Conservation (phyloP, 345 rosid genomes). For the Camelina neglecta region DNA sequence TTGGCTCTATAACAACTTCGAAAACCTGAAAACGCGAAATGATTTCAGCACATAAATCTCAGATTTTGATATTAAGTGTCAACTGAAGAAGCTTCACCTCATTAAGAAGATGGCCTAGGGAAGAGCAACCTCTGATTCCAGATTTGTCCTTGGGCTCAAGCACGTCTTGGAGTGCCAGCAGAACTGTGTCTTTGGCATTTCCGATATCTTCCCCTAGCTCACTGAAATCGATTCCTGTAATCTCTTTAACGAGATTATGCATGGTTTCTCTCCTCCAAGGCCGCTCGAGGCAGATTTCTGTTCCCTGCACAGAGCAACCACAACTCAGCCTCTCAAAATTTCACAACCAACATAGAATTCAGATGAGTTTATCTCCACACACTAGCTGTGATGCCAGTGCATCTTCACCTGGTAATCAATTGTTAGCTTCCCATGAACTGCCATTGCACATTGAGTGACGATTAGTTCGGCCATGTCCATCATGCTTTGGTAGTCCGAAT, state of each 20-base stretch:
- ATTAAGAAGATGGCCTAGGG: constrained; percentile 85
- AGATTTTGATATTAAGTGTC: background rate
- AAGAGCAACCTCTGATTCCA: constrained; percentile 70
- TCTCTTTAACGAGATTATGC: constrained; percentile 91
- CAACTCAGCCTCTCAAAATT: constrained; percentile 27
- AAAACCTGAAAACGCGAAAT: constrained; percentile 61
- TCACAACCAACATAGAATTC: background rate
- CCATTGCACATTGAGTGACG: constrained; percentile 81
- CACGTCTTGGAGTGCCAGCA: constrained; percentile 56
- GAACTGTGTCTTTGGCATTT: constrained; percentile 65
- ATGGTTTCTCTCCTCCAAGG: constrained; percentile 98
- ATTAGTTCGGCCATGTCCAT: constrained; percentile 92
- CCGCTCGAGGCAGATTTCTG: constrained; percentile 72
- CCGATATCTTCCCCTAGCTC: constrained; percentile 61
- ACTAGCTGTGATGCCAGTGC: constrained; percentile 13
- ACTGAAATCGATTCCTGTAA: constrained; percentile 69
- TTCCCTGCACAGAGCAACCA: constrained; percentile 61
- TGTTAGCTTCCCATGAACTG: constrained; percentile 74
- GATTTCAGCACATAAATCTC: constrained; percentile 23
- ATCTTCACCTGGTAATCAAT: constrained; percentile 78
- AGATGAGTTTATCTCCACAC: constrained; percentile 7
- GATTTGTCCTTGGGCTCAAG: constrained; percentile 74
- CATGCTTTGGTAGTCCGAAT: constrained; percentile 90
- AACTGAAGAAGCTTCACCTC: constrained; percentile 58
- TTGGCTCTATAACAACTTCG: constrained; percentile 87